phyloP scores from a whole-genome alignment of 2,329 filamentous ascomycete species.

The Zarea fungicola region DNA sequence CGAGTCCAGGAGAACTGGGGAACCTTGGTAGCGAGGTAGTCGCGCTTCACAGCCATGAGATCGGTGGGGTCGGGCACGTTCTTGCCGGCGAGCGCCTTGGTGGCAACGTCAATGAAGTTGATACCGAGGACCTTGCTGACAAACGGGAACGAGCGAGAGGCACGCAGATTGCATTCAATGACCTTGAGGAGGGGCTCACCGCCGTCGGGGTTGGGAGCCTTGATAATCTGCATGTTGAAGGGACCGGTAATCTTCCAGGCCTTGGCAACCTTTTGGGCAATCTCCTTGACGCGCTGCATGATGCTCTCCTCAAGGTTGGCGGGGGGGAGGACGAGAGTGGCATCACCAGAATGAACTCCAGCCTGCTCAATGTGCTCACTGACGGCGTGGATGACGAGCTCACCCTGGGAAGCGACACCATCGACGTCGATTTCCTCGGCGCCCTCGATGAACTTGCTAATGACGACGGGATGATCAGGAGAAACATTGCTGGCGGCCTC shows the following conservation, averaged over 20 bases:
- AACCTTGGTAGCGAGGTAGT: constrained; percentile 95
- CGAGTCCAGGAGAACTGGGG: constrained; percentile 99
- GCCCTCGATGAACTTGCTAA: constrained; percentile 96
- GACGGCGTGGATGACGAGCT: constrained; percentile 85
- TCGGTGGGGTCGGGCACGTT: constrained; percentile 80
- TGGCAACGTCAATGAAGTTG: constrained; percentile 96
- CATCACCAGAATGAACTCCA: constrained; percentile 96
- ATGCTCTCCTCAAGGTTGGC: constrained; percentile 69
- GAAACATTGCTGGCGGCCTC: constrained; percentile 85
- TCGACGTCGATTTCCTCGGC: constrained; percentile 96
- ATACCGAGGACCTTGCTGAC: constrained; percentile 93
- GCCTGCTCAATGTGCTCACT: constrained; percentile 96
- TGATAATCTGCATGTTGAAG: constrained; percentile 99
- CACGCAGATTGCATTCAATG: constrained; percentile 96
- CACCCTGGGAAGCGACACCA: constrained; percentile 79
- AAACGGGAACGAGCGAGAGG: constrained; percentile 96
- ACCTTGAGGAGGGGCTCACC: constrained; percentile 80
- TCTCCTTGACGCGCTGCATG: constrained; percentile 87
- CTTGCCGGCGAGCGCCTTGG: constrained; percentile 82
- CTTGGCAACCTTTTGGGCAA: constrained; percentile 92
- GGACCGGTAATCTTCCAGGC: constrained; percentile 96
- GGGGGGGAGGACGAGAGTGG: constrained; percentile 88
- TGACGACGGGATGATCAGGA: constrained; percentile 95
- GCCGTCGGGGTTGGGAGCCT: constrained; percentile 71
- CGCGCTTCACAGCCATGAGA: constrained; percentile 81